phyloP scores from a whole-genome alignment of 164 flowering plant species.

The Buxus sempervirens region DNA sequence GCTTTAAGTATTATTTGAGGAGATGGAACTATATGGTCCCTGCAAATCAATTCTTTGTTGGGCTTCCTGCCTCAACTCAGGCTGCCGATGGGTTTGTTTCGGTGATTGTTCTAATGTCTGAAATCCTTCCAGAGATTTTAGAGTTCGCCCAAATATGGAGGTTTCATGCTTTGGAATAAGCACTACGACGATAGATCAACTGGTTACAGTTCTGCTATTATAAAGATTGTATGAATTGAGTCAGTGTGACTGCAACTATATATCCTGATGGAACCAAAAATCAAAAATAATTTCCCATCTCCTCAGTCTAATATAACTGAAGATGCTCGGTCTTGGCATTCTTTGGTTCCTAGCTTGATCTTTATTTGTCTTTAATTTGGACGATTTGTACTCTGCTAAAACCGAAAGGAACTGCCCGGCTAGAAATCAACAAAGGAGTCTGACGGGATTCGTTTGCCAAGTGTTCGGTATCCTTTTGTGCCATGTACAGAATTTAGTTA shows the following conservation, averaged over 20 bases:
- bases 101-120: neutral
- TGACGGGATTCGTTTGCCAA: too few species aligned
- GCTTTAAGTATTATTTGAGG: constrained; percentile 18
- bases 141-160: constrained; percentile 18
- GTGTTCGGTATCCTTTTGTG: too few species aligned
- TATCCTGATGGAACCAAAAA: too few species aligned
- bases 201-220: constrained; percentile 5
- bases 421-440: too few species aligned
- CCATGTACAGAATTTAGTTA: too few species aligned
- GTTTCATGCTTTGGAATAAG: constrained; percentile 4
- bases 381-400: too few species aligned
- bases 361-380: too few species aligned
- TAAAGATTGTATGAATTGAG: neutral
- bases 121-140: constrained; percentile 15
- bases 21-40: constrained; percentile 17
- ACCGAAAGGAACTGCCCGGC: too few species aligned
- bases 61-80: constrained; percentile 24
- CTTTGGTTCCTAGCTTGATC: too few species aligned
- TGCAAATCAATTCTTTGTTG: constrained; percentile 18
- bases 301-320: too few species aligned
- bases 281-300: too few species aligned
- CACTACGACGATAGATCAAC: neutral
- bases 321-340: too few species aligned
- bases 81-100: constrained; percentile 22
- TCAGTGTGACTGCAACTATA: neutral